These are phyloP conservation scores for Haematococcus sp. DNA, from an alignment of 139 green algal genomes.

Conservation along the genomic window DNA sequence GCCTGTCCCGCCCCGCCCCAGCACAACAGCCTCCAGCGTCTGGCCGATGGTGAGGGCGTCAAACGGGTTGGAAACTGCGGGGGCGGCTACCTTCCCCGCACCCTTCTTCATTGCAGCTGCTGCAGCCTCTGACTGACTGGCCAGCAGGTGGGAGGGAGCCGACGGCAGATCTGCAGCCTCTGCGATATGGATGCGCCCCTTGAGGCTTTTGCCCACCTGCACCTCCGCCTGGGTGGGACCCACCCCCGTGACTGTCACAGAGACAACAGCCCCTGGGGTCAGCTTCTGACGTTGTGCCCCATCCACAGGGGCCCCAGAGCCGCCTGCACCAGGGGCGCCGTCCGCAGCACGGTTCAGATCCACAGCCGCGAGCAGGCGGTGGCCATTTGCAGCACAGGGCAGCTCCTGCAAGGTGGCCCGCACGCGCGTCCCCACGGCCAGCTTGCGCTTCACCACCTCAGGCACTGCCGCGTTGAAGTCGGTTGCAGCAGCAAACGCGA, in stretches of 20 bases:
- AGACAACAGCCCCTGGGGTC: constrained; percentile 27
- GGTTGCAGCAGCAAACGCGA: constrained; percentile 62
- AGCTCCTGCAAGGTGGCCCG: constrained; percentile 4
- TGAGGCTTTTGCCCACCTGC: constrained; percentile 14
- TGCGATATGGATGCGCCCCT: constrained; percentile 60
- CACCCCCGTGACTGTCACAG: constrained; percentile 36
- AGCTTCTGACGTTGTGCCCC: constrained; percentile 1
- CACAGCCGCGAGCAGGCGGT: constrained; percentile 35
- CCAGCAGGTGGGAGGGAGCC: background rate
- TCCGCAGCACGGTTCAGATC: constrained; percentile 7
- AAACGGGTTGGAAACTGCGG: constrained; percentile 24
- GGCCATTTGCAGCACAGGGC: constrained; percentile 20
- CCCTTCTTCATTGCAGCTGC: too few relatives aligned
- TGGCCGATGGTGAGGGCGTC: constrained; percentile 28
- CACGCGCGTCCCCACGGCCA: background rate
- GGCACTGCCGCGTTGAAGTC: constrained; percentile 67
- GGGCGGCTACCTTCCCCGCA: too few relatives aligned
- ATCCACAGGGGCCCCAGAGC: background rate
- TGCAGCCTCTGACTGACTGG: too few relatives aligned
- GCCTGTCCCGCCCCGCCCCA: constrained; percentile 31
- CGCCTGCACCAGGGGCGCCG: background rate
- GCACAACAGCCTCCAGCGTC: constrained; percentile 46
- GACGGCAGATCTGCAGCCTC: constrained; percentile 36
- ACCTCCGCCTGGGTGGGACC: constrained; percentile 10
- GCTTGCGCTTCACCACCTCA: constrained; percentile 4